phyloP scores from a whole-genome alignment of 2,329 filamentous ascomycete genomes.

The Pyrenochaeta sp. region DNA sequence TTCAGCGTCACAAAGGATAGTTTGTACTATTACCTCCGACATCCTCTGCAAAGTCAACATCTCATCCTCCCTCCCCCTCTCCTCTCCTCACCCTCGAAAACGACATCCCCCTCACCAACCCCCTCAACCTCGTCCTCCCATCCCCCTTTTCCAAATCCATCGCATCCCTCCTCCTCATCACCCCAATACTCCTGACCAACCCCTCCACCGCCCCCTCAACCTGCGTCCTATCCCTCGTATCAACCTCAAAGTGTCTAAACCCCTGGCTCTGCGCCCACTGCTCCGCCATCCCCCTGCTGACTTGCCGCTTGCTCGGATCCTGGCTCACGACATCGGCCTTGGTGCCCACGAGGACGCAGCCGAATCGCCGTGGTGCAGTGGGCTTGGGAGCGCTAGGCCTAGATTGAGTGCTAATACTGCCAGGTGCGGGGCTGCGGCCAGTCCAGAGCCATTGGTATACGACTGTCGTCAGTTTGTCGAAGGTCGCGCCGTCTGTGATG shows the following conservation, averaged over 20 bases:
- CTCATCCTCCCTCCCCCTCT: too few relatives aligned
- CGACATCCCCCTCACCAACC: too few relatives aligned
- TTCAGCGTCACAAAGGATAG: too few relatives aligned
- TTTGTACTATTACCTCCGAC: too few relatives aligned
- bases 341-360: slow-evolving; percentile 37
- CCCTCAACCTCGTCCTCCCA: too few relatives aligned
- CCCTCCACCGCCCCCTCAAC: slow-evolving; percentile 21
- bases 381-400: slow-evolving; percentile 1
- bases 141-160: slow-evolving; percentile 2
- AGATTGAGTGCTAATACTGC: too few relatives aligned
- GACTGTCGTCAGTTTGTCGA: slow-evolving; percentile 23
- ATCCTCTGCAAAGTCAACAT: too few relatives aligned
- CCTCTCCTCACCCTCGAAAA: too few relatives aligned
- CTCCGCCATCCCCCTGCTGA: slow-evolving; percentile 21
- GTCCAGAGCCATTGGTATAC: slow-evolving; percentile 26
- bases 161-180: slow-evolving; percentile 14
- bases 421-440: slow-evolving; percentile 11
- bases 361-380: slow-evolving; percentile 25
- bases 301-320: slow-evolving; percentile 12
- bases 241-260: slow-evolving; percentile 27
- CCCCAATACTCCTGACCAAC: slow-evolving; percentile 21
- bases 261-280: slow-evolving; percentile 36
- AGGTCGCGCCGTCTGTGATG: slow-evolving; percentile 29
- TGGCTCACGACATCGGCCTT: slow-evolving; percentile 27
- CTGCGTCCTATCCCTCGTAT: slow-evolving; percentile 9